Conservation (phyloP, 495 filamentous ascomycete species). For the Melanomma pulvis-pyrius region DNA sequence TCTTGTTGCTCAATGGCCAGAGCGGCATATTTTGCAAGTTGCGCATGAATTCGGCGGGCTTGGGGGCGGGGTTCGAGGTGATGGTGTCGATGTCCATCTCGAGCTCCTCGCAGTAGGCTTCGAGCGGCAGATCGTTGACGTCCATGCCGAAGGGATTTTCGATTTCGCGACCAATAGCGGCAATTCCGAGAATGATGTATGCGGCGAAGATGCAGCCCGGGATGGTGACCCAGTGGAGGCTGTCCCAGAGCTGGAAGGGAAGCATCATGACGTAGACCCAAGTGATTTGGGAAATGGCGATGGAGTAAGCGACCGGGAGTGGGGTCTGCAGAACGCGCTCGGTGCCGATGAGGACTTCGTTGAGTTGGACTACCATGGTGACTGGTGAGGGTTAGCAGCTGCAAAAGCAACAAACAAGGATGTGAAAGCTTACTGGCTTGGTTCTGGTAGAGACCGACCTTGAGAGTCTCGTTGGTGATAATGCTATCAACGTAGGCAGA, state of each 20-base stretch:
- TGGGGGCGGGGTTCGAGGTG: constrained; percentile 58
- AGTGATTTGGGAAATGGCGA: constrained; percentile 85
- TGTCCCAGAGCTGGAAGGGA: constrained; percentile 75
- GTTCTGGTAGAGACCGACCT: constrained; percentile 44
- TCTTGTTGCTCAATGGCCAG: constrained; percentile 65
- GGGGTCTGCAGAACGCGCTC: constrained; percentile 87
- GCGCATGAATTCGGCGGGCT: constrained; percentile 60
- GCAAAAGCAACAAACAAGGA: neutral
- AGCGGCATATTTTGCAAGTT: constrained; percentile 66
- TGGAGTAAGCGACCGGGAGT: constrained; percentile 81
- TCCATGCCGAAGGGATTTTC: constrained; percentile 93
- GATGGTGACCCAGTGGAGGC: constrained; percentile 77
- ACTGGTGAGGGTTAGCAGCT: constrained; percentile 18
- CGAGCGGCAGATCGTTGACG: constrained; percentile 84
- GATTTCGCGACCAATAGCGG: constrained; percentile 68
- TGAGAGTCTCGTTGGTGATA: constrained; percentile 58
- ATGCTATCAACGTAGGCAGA: constrained; percentile 40
- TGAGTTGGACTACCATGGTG: constrained; percentile 56
- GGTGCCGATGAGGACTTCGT: constrained; percentile 72
- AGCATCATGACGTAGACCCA: constrained; percentile 85
- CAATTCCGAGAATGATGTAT: constrained; percentile 88
- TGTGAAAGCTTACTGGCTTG: constrained; percentile 29
- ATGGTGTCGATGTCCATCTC: constrained; percentile 75
- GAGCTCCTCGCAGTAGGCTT: constrained; percentile 75
- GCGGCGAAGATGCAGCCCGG: constrained; percentile 74